Evolutionary conservation across 257 asterid genomes (phyloP).

Genomic region (Nicotiana tomentosiformis): DNA sequence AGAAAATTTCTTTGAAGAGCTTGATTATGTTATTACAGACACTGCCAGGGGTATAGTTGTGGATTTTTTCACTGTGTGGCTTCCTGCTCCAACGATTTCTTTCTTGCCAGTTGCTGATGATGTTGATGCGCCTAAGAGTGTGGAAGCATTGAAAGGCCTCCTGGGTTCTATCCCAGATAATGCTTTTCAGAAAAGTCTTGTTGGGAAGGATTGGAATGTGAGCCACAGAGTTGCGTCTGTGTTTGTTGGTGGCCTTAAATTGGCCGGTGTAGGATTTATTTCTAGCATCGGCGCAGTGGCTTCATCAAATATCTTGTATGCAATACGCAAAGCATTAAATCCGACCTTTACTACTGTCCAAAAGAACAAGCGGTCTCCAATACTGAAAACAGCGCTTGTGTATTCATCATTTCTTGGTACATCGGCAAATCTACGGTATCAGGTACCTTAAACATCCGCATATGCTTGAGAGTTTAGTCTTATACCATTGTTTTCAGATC

Average conservation of each 20-base stretch:
- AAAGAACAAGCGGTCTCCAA: slow-evolving; percentile 68
- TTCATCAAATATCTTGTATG: slow-evolving; percentile 61
- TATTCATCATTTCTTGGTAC: slow-evolving; percentile 76
- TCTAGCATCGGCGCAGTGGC: slow-evolving; percentile 97
- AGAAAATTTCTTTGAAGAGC: slow-evolving; percentile 76
- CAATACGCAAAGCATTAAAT: slow-evolving; percentile 45
- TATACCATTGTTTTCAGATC: background rate
- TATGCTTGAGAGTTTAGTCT: background rate
- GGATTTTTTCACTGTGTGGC: slow-evolving; percentile 97
- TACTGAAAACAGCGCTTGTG: slow-evolving; percentile 75
- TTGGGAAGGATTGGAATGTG: slow-evolving; percentile 75
- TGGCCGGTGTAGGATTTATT: slow-evolving; percentile 84
- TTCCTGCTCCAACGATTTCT: slow-evolving; percentile 91
- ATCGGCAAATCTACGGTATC: slow-evolving; percentile 89
- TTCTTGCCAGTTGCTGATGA: slow-evolving; percentile 53
- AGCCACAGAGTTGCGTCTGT: slow-evolving; percentile 85
- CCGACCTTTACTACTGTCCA: slow-evolving; percentile 42
- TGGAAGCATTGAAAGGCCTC: slow-evolving; percentile 75
- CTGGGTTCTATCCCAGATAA: slow-evolving; percentile 93
- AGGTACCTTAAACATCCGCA: slow-evolving; percentile 39
- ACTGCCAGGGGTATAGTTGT: slow-evolving; percentile 75
- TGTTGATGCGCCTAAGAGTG: slow-evolving; percentile 40
- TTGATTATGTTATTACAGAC: slow-evolving; percentile 85
- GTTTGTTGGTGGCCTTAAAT: slow-evolving; percentile 77
- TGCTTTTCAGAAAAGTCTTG: slow-evolving; percentile 79